Conservation (phyloP, 2,329 filamentous ascomycete species). For the Dactylellina cionopaga region DNA sequence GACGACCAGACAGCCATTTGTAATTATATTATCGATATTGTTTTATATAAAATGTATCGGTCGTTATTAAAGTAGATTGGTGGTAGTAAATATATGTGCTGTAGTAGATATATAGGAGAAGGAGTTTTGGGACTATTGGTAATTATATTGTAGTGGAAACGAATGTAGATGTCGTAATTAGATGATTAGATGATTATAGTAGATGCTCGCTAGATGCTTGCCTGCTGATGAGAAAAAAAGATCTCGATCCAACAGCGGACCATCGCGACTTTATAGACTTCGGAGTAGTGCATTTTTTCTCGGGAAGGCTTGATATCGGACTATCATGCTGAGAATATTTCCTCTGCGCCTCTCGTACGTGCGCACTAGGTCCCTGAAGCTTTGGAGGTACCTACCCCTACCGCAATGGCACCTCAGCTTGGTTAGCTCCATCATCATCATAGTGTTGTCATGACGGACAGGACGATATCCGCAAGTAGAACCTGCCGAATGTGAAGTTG, state of each 20-base stretch:
- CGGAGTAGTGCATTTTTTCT: slow-evolving; percentile 3
- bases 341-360: slow-evolving; percentile 27
- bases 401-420: slow-evolving; percentile 10
- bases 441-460: slow-evolving; percentile 50
- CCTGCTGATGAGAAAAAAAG: slow-evolving; percentile 15
- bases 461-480: slow-evolving; percentile 44
- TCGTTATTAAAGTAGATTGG: not conserved
- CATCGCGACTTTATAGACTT: slow-evolving; percentile 34
- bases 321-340: slow-evolving; percentile 24
- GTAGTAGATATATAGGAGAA: no score
- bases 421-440: slow-evolving; percentile 38
- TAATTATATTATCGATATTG: no score
- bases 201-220: not conserved
- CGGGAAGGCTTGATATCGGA: not conserved
- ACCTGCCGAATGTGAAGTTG: slow-evolving; percentile 35
- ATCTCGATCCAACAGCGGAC: slow-evolving; percentile 3
- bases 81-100: not conserved
- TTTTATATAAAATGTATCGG: not conserved
- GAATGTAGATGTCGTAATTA: slow-evolving; percentile 1
- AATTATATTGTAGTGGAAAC: not conserved
- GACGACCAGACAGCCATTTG: slow-evolving; percentile 49
- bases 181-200: not conserved
- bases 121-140: not conserved
- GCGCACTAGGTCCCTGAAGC: slow-evolving; percentile 14
- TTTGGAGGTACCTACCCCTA: slow-evolving; percentile 4